These are phyloP conservation scores for Penicillium silybi DNA, from an alignment of 495 filamentous ascomycete genomes.

Conservation along the genomic window DNA sequence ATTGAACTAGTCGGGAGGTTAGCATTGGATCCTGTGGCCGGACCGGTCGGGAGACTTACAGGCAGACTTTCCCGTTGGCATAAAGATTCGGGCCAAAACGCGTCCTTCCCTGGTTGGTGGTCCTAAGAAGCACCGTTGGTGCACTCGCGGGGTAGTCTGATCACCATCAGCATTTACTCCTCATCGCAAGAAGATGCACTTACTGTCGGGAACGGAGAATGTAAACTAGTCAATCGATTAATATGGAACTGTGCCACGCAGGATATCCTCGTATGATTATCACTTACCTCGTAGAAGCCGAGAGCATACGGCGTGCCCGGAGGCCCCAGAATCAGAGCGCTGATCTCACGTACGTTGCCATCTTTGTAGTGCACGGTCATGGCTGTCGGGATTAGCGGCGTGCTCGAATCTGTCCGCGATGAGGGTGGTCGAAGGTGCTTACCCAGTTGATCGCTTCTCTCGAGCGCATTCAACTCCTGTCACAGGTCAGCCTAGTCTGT, in stretches of 20 bases:
- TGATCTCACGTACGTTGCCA: constrained; percentile 81
- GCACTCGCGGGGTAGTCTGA: constrained; percentile 85
- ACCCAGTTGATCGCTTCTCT: constrained; percentile 17
- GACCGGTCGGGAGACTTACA: constrained; percentile 49
- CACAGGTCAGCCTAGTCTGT: not conserved
- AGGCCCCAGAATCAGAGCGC: constrained; percentile 85
- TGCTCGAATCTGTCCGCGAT: not conserved
- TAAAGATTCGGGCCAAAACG: constrained; percentile 99
- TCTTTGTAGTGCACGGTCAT: constrained; percentile 70
- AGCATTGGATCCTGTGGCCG: not conserved
- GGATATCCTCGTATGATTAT: not conserved
- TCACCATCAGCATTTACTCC: not conserved
- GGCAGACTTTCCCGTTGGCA: constrained; percentile 81
- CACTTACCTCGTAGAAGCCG: constrained; percentile 85
- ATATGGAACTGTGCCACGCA: not conserved
- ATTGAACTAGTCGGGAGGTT: constrained; percentile 63
- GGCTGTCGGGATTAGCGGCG: constrained; percentile 1
- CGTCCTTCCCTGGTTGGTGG: constrained; percentile 81
- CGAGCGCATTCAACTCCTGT: constrained; percentile 18
- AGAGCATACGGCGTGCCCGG: constrained; percentile 96
- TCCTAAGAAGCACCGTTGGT: constrained; percentile 68
- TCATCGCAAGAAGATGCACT: not conserved
- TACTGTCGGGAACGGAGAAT: constrained; percentile 34
- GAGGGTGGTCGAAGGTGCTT: not conserved
- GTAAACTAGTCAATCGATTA: constrained; percentile 23